These are phyloP conservation scores for Stereum hirsutum DNA, from an alignment of 1,284 basidiomycete species.

Conservation along the genomic window DNA sequence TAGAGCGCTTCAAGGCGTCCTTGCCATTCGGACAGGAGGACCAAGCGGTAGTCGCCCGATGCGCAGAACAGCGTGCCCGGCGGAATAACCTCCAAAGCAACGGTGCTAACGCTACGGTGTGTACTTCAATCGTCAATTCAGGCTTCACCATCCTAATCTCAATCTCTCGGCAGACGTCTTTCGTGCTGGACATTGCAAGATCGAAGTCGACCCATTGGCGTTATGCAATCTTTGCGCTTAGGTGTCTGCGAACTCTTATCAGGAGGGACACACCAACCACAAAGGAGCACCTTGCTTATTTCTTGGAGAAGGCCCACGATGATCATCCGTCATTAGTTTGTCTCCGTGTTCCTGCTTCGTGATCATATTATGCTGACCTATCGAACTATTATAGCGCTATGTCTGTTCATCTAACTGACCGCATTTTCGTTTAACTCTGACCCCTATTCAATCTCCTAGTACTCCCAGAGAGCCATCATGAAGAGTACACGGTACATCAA, in stretches of 20 bases:
- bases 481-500: conserved; percentile 66
- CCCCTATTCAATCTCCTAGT: conserved; percentile 27
- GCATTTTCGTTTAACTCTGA: not conserved
- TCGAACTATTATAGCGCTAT: conserved; percentile 38
- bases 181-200: conserved; percentile 43
- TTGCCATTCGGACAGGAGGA: conserved; percentile 26
- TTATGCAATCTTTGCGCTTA: conserved; percentile 68
- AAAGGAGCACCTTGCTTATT: conserved; percentile 40
- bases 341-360: conserved; percentile 10
- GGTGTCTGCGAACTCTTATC: conserved; percentile 67
- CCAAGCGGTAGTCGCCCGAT: conserved; percentile 29
- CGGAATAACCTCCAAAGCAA: conserved; percentile 25
- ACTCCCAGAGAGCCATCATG: conserved; percentile 61
- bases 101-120: conserved; percentile 8
- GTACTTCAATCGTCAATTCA: not conserved
- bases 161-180: conserved; percentile 27
- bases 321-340: conserved; percentile 57
- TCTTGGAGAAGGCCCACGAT: conserved; percentile 47
- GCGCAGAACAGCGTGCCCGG: conserved; percentile 33
- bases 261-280: conserved; percentile 65
- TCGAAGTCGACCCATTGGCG: conserved; percentile 74
- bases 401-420: conserved; percentile 32
- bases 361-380: not conserved
- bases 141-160: not conserved
- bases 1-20: conserved; percentile 26